phyloP scores from a whole-genome alignment of 768 basidiomycete genomes.

The Roridomyces roridus region DNA sequence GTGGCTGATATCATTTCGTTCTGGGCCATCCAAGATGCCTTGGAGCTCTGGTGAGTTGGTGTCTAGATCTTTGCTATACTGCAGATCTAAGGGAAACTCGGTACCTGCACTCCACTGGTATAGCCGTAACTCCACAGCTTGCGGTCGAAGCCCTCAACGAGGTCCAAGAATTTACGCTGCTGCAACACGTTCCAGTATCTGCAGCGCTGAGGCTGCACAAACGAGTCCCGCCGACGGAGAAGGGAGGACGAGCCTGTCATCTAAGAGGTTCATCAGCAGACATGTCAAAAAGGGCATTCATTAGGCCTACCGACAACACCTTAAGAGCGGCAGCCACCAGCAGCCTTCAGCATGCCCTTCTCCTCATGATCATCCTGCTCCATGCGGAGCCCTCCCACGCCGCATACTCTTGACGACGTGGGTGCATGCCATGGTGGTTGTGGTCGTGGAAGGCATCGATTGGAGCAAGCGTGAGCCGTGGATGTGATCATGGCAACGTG shows the following conservation, averaged over 20 bases:
- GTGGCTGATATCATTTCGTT: too few species aligned
- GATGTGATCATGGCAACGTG: too few species aligned
- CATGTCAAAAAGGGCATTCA: neutral
- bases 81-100: conserved; percentile 15
- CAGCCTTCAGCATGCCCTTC: conserved; percentile 58
- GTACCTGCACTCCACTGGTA: conserved; percentile 61
- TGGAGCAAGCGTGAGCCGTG: too few species aligned
- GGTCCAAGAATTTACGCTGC: conserved; percentile 66
- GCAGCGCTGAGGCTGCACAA: conserved; percentile 52
- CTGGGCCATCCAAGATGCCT: too few species aligned
- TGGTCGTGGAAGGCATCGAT: too few species aligned
- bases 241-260: conserved; percentile 65
- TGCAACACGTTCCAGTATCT: conserved; percentile 39
- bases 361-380: conserved; percentile 42
- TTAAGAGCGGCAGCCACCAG: conserved; percentile 78
- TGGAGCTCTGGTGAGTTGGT: too few species aligned
- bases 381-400: too few species aligned
- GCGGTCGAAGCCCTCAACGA: conserved; percentile 69
- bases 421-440: too few species aligned
- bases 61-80: too few species aligned
- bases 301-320: conserved; percentile 70
- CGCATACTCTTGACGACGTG: too few species aligned
- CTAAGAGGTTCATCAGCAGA: conserved; percentile 41
- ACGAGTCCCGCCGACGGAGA: conserved; percentile 67
- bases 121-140: conserved; percentile 76